Evolutionary conservation across 106 monocot species (phyloP), one percentile per base, ranked within the genome.

Genomic region (Dioscorea alata): DNA sequence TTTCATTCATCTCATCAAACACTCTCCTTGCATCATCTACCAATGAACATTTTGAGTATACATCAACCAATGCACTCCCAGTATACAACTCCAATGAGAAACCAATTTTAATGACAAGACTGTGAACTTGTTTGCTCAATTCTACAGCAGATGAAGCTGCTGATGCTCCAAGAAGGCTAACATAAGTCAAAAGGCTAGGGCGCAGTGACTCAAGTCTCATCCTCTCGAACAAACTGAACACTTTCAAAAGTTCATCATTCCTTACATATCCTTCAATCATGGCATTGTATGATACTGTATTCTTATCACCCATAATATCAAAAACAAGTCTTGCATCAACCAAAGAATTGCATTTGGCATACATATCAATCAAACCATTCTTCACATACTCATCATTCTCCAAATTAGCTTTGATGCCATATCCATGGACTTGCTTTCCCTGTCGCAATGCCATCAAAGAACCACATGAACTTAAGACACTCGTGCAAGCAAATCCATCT

Each of bases 351-450:
- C 88, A 95, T 78, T 95, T 95, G 12, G 83, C 83, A 73, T 88
- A 95, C 94, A 92, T 96, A 73, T 92, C 92, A 13, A 92, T 74
- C 2, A 96, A 83, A 12, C 78, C 86, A 70, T 92, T 96, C 57
- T 80, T 86, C 28, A 92, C 96, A 76, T 79, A 89, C 63, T 74
- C 84, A 59, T 92, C 92, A 13, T 59, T 34, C 21, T 84, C 79
- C 59, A 96, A 69, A 68, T 86, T 75, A 50, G 74, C 73, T 74
- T 89, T 96, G 48, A 86, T 74, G 66, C 60, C 78, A 69, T 78
- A 84, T 9, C 73, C 82, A 81, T 96, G 96, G 22, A 92, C 71
- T 49, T 96, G 84, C 53, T 66, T 85, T 9, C 91, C 94, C 57
- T 80, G 83, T 13, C 69, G 59, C 61, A 83, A 76, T n/a, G 75